These are phyloP conservation scores for Backusella macrospora DNA, from an alignment of 192 early-diverging fungal species.

Conservation along the genomic window DNA sequence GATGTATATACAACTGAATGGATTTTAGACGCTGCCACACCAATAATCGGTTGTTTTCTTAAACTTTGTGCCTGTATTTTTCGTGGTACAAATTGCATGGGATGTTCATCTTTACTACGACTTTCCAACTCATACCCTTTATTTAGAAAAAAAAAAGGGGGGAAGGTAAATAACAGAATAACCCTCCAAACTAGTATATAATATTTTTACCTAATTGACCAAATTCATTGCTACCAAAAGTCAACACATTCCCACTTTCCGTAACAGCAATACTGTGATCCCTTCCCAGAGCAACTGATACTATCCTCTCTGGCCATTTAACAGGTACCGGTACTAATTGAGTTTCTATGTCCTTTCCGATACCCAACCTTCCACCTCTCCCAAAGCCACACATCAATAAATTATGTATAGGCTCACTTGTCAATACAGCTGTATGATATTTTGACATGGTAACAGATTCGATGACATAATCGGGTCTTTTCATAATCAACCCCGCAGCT, in stretches of 20 bases:
- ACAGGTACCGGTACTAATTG: conserved; percentile 54
- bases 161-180: neutral
- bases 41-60: conserved; percentile 55
- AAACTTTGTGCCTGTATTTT: conserved; percentile 54
- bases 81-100: conserved; percentile 49
- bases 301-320: conserved; percentile 45
- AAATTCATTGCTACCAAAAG: conserved; percentile 67
- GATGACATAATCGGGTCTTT: conserved; percentile 28
- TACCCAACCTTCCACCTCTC: conserved; percentile 66
- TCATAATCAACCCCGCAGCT: conserved; percentile 24
- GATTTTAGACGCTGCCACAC: conserved; percentile 66
- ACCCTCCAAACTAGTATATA: neutral
- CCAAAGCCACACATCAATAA: conserved; percentile 68
- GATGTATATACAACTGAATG: conserved; percentile 69
- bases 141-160: neutral
- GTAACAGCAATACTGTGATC: conserved; percentile 74
- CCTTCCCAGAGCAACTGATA: conserved; percentile 59
- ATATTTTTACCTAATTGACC: conserved; percentile 61
- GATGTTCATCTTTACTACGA: conserved; percentile 37
- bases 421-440: conserved; percentile 64
- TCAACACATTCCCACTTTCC: conserved; percentile 56
- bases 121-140: conserved; percentile 37
- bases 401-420: conserved; percentile 48
- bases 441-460: conserved; percentile 62
- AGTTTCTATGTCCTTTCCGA: conserved; percentile 58